Percentiles rank a stretch among this genome's conserved stretches.
Evolutionary conservation across 148 eudicot genomes (phyloP).

Genomic region (Fagopyrum homotropicum): DNA sequence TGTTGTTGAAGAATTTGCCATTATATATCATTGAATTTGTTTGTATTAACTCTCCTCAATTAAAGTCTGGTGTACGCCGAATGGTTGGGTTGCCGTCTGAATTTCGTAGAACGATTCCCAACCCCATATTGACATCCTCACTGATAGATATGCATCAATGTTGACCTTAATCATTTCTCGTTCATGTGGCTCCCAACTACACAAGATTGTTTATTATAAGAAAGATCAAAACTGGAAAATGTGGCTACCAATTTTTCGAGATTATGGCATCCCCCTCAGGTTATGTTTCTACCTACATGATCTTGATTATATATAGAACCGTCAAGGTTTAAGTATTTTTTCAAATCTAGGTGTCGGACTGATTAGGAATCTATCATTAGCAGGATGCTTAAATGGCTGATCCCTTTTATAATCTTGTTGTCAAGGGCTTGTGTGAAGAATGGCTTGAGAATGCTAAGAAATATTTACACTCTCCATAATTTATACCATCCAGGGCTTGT

Average conservation of each 20-base stretch:
- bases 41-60: no score
- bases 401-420: constrained; percentile 73
- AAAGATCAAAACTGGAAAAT: constrained; percentile 74
- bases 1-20: no score
- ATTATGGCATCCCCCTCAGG: constrained; percentile 99
- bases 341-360: background rate
- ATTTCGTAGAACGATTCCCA: no score
- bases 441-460: constrained; percentile 81
- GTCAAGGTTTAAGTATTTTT: background rate
- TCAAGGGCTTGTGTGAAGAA: constrained; percentile 54
- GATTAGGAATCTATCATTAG: constrained; percentile 9
- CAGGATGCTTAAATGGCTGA: constrained; percentile 92
- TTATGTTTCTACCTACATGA: constrained; percentile 15
- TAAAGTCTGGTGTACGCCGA: no score
- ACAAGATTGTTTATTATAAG: constrained; percentile 35
- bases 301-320: background rate
- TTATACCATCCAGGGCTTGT: constrained; percentile 51
- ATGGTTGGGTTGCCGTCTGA: no score
- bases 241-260: constrained; percentile 87
- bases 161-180: no score
- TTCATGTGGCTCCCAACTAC: no score
- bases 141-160: no score
- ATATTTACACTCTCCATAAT: constrained; percentile 49
- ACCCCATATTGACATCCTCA: no score
- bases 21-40: no score